Evolutionary conservation across 345 rosid genomes (phyloP).

Genomic region (Boechera divaricarpa): DNA sequence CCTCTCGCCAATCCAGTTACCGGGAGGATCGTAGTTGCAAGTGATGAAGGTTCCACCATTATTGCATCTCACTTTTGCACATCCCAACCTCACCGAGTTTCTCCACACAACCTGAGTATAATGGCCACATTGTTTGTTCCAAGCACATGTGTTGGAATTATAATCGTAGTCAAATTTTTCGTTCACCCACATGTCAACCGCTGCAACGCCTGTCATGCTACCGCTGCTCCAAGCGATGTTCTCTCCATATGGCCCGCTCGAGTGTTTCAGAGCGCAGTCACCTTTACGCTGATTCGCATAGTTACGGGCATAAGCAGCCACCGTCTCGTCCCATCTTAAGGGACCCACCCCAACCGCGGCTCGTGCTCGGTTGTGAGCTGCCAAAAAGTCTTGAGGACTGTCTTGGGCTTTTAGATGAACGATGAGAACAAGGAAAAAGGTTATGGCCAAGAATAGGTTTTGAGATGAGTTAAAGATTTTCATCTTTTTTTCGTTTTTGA

Average conservation of each 20-base stretch:
- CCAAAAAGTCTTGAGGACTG: constrained; percentile 50
- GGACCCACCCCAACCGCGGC: constrained; percentile 53
- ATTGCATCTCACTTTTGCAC: constrained; percentile 68
- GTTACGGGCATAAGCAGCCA: constrained; percentile 53
- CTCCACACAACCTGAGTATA: constrained; percentile 81
- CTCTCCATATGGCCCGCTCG: constrained; percentile 61
- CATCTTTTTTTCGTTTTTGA: constrained; percentile 25
- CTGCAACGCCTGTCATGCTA: constrained; percentile 47
- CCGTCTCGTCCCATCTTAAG: constrained; percentile 51
- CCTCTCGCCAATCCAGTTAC: constrained; percentile 53
- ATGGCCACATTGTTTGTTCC: constrained; percentile 55
- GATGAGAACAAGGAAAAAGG: constrained; percentile 31
- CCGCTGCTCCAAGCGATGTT: constrained; percentile 60
- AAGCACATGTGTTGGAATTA: constrained; percentile 52
- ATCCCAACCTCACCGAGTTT: constrained; percentile 56
- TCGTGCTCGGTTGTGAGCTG: constrained; percentile 61
- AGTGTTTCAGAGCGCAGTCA: constrained; percentile 56
- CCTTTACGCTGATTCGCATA: constrained; percentile 46
- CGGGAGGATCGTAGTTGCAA: constrained; percentile 68
- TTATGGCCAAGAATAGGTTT: constrained; percentile 26
- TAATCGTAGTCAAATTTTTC: constrained; percentile 57
- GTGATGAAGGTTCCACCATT: constrained; percentile 54
- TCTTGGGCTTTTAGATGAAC: constrained; percentile 47
- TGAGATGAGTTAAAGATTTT: constrained; percentile 21
- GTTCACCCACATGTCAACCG: constrained; percentile 61